Percentiles rank a stretch among this genome's conserved stretches.
Evolutionary conservation across 1,139 yeast species (phyloP).

Genomic region (Hanseniaspora gamundiae): DNA sequence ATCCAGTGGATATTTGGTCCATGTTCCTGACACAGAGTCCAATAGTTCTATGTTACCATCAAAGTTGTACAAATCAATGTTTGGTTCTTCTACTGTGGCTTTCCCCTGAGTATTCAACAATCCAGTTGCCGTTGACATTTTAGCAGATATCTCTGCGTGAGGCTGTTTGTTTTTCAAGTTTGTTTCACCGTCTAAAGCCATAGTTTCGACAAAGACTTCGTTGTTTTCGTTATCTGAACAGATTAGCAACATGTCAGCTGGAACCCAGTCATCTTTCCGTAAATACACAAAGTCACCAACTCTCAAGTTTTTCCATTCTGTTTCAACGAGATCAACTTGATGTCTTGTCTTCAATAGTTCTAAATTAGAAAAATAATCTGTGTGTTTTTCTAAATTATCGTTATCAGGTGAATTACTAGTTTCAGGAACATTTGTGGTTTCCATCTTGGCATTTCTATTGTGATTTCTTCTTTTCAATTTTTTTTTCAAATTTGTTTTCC

Average conservation of each 20-base stretch:
- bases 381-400: background rate
- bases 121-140: conserved; percentile 37
- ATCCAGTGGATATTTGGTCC: conserved; percentile 47
- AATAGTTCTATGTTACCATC: conserved; percentile 51
- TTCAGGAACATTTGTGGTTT: no score
- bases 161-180: conserved; percentile 69
- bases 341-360: conserved; percentile 15
- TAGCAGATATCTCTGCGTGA: conserved; percentile 45
- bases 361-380: conserved; percentile 16
- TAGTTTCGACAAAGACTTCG: conserved; percentile 81
- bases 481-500: background rate
- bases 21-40: conserved; percentile 15
- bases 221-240: conserved; percentile 56
- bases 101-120: conserved; percentile 40
- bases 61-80: conserved; percentile 78
- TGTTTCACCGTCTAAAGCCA: conserved; percentile 97
- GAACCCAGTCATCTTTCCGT: conserved; percentile 78
- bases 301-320: conserved; percentile 58
- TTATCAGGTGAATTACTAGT: background rate
- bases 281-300: conserved; percentile 79
- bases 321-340: conserved; percentile 22
- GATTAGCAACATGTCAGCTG: conserved; percentile 73
- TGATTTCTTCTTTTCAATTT: background rate
- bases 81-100: conserved; percentile 79
- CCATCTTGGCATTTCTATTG: no score